Evolutionary conservation across 106 monocot species (phyloP).

Genomic region (Hemerocallis citrina): DNA sequence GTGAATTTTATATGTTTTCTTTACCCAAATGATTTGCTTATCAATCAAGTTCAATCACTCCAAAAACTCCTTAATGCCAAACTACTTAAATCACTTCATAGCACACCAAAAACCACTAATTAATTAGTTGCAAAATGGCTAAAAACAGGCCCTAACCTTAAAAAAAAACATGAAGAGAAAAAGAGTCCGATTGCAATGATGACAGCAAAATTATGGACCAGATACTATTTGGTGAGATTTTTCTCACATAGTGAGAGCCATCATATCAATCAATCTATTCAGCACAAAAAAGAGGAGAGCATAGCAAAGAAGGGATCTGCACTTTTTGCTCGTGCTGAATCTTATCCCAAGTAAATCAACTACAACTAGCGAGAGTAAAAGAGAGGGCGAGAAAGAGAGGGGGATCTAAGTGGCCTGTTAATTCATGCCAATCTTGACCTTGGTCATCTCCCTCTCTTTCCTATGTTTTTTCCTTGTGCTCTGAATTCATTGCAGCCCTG

Average conservation of each 20-base stretch:
- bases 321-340: constrained; percentile 4
- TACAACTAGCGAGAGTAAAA: background rate
- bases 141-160: background rate
- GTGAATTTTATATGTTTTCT: too few relatives aligned
- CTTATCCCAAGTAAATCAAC: background rate
- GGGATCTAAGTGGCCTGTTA: background rate
- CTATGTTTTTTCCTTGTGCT: background rate
- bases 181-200: background rate
- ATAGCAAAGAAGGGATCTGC: background rate
- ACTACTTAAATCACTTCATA: background rate
- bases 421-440: background rate
- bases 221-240: constrained; percentile 2
- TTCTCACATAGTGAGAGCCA: constrained; percentile 1
- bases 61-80: background rate
- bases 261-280: background rate
- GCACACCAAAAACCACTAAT: background rate
- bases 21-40: background rate
- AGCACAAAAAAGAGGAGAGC: background rate
- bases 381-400: background rate
- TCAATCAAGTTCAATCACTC: background rate
- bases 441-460: background rate
- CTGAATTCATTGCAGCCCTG: background rate
- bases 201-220: background rate
- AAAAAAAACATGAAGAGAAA: background rate
- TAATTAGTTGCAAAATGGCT: background rate